Conservation (phyloP, 768 basidiomycete genomes). For the Wakefieldia striispora region DNA sequence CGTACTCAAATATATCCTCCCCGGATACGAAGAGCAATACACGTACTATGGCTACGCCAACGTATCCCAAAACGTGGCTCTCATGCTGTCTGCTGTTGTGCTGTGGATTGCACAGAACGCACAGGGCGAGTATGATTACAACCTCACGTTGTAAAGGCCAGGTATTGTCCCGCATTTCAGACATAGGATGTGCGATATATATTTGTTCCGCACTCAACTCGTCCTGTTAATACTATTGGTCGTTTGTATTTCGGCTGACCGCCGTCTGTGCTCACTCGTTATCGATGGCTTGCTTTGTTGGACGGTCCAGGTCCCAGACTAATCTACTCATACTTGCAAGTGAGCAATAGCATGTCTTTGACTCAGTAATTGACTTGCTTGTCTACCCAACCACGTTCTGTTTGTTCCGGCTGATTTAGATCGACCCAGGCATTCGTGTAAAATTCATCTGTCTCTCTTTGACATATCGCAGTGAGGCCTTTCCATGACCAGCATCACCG, state of each 20-base stretch:
- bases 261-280: not conserved
- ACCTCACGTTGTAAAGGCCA: constrained; percentile 58
- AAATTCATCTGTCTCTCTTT: too few relatives aligned
- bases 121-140: constrained; percentile 91
- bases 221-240: constrained; percentile 8
- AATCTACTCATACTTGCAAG: too few relatives aligned
- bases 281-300: too few relatives aligned
- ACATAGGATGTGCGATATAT: constrained; percentile 1
- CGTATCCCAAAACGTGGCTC: constrained; percentile 86
- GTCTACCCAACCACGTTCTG: too few relatives aligned
- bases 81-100: constrained; percentile 83
- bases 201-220: not conserved
- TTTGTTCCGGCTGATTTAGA: too few relatives aligned
- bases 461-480: too few relatives aligned
- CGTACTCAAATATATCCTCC: constrained; percentile 86
- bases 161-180: not conserved
- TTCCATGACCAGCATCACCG: too few relatives aligned
- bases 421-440: too few relatives aligned
- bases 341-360: too few relatives aligned
- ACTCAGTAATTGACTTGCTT: too few relatives aligned
- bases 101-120: constrained; percentile 91
- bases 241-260: constrained; percentile 7
- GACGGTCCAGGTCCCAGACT: too few relatives aligned
- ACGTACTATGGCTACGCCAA: constrained; percentile 93
- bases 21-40: constrained; percentile 69